These are phyloP conservation scores for Ensete ventricosum DNA, from an alignment of 176 grass and related monocot species.

Conservation along the genomic window DNA sequence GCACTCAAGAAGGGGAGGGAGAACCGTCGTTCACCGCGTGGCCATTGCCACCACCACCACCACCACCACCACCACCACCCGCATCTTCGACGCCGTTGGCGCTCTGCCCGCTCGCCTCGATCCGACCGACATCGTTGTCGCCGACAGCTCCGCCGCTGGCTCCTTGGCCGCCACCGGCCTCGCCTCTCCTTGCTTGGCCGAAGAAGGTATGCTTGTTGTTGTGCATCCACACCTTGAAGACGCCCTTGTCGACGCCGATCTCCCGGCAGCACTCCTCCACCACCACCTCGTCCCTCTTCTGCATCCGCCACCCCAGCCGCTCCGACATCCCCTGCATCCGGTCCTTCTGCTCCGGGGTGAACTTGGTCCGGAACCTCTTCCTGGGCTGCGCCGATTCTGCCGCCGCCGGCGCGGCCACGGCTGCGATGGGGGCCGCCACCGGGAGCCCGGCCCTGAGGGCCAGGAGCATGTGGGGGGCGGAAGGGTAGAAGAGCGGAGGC, in stretches of 20 bases:
- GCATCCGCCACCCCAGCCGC: constrained; percentile 86
- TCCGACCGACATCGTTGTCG: not conserved
- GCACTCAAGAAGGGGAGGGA: constrained; percentile 21
- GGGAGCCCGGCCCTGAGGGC: constrained; percentile 47
- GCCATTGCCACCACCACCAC: constrained; percentile 7
- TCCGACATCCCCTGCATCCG: constrained; percentile 95
- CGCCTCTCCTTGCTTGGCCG: constrained; percentile 30
- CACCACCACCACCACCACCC: constrained; percentile 3
- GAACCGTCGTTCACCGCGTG: constrained; percentile 33
- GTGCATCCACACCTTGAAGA: constrained; percentile 99
- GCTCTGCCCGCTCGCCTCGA: not conserved
- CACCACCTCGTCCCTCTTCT: constrained; percentile 79
- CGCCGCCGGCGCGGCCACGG: not conserved
- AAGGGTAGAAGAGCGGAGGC: constrained; percentile 34
- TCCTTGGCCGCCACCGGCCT: not conserved
- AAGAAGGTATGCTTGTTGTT: constrained; percentile 99
- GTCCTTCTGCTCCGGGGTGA: constrained; percentile 84
- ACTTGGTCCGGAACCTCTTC: constrained; percentile 96
- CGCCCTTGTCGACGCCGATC: constrained; percentile 83
- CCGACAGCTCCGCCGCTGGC: not conserved
- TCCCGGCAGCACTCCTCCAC: constrained; percentile 86
- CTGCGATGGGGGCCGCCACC: not conserved
- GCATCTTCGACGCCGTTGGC: not conserved
- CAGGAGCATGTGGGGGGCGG: constrained; percentile 76
- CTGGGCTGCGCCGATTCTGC: constrained; percentile 9